phyloP scores from a whole-genome alignment of 306 rosid species.

The Castanea mollissima region DNA sequence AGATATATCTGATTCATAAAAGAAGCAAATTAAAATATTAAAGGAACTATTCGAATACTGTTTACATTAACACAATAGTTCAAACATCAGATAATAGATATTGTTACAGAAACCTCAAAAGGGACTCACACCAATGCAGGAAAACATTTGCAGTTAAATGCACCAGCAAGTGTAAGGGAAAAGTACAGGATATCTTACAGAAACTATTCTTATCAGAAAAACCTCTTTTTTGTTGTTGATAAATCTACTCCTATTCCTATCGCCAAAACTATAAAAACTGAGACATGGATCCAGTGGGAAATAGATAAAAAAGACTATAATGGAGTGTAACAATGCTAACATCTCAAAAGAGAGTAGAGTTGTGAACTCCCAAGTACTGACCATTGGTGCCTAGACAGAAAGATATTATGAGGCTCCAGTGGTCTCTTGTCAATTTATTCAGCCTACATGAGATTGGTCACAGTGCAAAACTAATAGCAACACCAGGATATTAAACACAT shows the following conservation, averaged over 20 bases:
- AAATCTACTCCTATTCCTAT: not conserved
- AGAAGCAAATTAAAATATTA: not conserved
- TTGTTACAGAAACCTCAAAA: not conserved
- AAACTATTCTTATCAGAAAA: not conserved
- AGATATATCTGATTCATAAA: constrained; percentile 22
- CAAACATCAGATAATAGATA: not conserved
- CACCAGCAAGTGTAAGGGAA: not conserved
- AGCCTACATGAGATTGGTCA: not conserved
- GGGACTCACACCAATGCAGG: no score
- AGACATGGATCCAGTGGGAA: not conserved
- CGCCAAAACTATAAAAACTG: not conserved
- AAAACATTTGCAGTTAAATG: not conserved
- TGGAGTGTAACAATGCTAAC: not conserved
- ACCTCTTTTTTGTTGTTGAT: no score
- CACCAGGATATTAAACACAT: not conserved
- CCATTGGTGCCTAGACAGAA: not conserved
- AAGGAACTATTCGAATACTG: not conserved
- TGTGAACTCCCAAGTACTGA: not conserved
- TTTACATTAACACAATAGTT: not conserved
- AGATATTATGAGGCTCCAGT: not conserved
- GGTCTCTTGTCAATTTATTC: not conserved
- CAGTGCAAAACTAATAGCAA: not conserved
- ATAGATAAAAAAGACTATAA: not conserved
- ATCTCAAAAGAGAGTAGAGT: not conserved
- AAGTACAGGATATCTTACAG: not conserved